Conservation (phyloP, 345 rosid genomes). For the Euphorbia pulcherrima region DNA sequence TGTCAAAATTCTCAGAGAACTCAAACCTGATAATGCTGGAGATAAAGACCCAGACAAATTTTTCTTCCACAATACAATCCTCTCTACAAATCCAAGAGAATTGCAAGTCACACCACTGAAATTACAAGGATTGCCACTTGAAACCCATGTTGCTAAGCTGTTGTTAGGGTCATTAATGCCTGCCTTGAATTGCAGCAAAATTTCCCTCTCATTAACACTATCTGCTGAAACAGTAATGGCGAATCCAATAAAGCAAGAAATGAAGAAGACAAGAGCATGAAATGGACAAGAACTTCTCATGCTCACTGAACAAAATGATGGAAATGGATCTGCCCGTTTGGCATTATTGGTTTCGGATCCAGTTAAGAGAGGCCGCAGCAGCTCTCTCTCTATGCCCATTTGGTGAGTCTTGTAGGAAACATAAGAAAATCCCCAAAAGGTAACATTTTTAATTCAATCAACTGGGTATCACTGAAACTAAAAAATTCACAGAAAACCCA, state of each 20-base stretch:
- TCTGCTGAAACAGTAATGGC: slow-evolving; percentile 33
- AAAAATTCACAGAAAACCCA: slow-evolving; percentile 9
- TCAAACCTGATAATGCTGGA: slow-evolving; percentile 68
- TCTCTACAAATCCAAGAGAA: slow-evolving; percentile 64
- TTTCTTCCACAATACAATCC: slow-evolving; percentile 82
- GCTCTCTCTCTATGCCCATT: slow-evolving; percentile 17
- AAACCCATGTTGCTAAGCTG: slow-evolving; percentile 60
- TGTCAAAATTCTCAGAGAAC: slow-evolving; percentile 67
- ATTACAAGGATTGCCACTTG: slow-evolving; percentile 54
- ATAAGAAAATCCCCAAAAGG: slow-evolving; percentile 24
- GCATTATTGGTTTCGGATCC: slow-evolving; percentile 52
- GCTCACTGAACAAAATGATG: slow-evolving; percentile 34
- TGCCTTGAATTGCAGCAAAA: slow-evolving; percentile 79
- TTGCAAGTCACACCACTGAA: slow-evolving; percentile 76
- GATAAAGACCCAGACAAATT: slow-evolving; percentile 65
- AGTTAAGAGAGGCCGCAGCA: slow-evolving; percentile 22
- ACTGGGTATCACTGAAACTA: slow-evolving; percentile 18
- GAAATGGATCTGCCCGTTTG: slow-evolving; percentile 53
- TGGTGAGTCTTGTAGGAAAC: slow-evolving; percentile 8
- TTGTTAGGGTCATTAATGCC: slow-evolving; percentile 70
- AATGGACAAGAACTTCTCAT: slow-evolving; percentile 49
- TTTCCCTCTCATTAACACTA: slow-evolving; percentile 53
- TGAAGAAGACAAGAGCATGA: slow-evolving; percentile 47
- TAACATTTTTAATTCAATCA: slow-evolving; percentile 30
- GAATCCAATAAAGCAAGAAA: slow-evolving; percentile 35